Evolutionary conservation across 805 yeast genomes (phyloP).

Genomic region (Scheffersomyces coipomensis): DNA sequence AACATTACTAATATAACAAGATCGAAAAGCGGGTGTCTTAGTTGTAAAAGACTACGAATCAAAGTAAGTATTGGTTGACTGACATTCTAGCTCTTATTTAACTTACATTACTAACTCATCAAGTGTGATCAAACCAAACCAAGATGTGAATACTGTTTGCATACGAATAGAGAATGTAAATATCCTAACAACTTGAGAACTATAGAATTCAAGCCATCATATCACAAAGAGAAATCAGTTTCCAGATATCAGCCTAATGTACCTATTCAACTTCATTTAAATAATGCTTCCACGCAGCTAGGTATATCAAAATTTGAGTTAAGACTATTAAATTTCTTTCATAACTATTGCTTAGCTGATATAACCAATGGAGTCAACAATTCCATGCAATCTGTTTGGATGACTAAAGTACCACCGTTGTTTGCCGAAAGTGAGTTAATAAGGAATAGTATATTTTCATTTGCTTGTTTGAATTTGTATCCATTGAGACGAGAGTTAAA

Average conservation of each 20-base stretch:
- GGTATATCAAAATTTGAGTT: conserved; percentile 9
- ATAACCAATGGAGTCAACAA: conserved; percentile 22
- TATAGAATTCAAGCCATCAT: no score
- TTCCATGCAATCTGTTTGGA: conserved; percentile 22
- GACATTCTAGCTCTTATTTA: no score
- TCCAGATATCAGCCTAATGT: no score
- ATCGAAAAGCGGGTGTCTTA: conserved; percentile 23
- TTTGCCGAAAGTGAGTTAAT: conserved; percentile 23
- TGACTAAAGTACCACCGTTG: conserved; percentile 19
- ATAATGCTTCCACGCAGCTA: conserved; percentile 17
- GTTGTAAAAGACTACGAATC: conserved; percentile 28
- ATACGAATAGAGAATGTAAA: no score
- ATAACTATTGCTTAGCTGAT: conserved; percentile 22
- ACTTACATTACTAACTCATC: no score
- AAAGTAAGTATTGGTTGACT: conserved; percentile 21
- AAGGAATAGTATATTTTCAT: conserved; percentile 20
- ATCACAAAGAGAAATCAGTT: no score
- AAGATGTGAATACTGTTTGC: no score
- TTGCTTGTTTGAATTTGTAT: conserved; percentile 10
- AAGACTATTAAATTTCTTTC: conserved; percentile 20
- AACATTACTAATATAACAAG: no score
- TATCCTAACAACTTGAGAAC: no score
- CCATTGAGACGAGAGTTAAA: not conserved
- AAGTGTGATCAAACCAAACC: conserved; percentile 32
- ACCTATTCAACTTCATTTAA: no score